A percentile compares a stretch with the other conserved stretches of the same genome.
Evolutionary conservation across 2,329 filamentous ascomycete species (phyloP).

Genomic region (Sporothrix globosa): DNA sequence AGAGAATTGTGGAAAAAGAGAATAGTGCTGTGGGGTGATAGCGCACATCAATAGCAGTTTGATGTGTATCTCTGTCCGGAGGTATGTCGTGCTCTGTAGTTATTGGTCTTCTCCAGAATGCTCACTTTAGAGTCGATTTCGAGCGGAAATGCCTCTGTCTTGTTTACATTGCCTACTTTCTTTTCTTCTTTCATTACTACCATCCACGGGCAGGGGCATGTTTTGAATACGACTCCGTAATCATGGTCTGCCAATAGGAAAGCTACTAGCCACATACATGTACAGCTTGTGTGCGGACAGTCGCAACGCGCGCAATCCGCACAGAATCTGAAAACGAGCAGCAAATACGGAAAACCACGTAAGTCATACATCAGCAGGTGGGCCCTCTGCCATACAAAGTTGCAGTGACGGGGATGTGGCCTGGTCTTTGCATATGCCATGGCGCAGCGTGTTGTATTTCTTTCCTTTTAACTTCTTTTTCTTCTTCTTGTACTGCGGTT

Average conservation of each 20-base stretch:
- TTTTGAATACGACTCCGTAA: constrained; percentile 8
- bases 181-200: constrained; percentile 4
- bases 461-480: not conserved
- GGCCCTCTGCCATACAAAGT: not conserved
- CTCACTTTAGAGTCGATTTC: too few relatives aligned
- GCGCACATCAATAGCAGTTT: not conserved
- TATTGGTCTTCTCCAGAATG: too few relatives aligned
- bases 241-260: not conserved
- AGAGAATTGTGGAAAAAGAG: not conserved
- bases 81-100: not conserved
- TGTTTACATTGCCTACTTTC: not conserved
- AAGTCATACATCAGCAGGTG: not conserved
- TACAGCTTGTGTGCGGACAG: not conserved
- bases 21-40: not conserved
- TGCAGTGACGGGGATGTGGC: constrained; percentile 18
- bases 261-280: not conserved
- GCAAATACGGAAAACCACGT: not conserved
- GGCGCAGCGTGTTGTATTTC: not conserved
- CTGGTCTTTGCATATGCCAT: constrained; percentile 22
- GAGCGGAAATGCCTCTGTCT: too few relatives aligned
- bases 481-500: not conserved
- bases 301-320: constrained; percentile 4
- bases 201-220: constrained; percentile 8
- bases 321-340: not conserved
- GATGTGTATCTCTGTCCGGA: not conserved